Base-by-base conservation (phyloP, 139 green algal species). In the Micractinium conductrix region DNA sequence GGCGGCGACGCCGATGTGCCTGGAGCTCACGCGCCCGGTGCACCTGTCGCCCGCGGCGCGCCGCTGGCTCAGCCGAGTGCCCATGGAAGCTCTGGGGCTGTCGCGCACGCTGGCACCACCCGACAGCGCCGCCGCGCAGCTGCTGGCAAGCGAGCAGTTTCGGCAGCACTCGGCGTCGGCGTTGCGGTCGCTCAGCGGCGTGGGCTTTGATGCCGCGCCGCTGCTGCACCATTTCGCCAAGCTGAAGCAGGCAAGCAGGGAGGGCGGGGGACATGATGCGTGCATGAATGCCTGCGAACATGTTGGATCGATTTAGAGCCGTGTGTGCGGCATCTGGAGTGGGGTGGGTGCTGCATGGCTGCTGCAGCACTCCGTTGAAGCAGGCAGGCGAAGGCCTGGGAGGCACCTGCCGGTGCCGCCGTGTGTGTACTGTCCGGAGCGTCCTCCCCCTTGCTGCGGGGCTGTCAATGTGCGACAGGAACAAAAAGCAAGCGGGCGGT, bases 161-260 rank as follows among this genome's bases (percentile, higher is more conserved):
- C 58, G 38, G 53, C 53, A 9, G 24, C 76, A 55, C 58, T 82
- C 76, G 3, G 76, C 58, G 58, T 33, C 76, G 14, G 55, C 55
- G 58, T 58, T 82, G 76, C 76, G 76, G 58, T 73, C 76, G 22
- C 76, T 82, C n/a, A 73, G 72, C 38, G 38, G 72, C 58, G 76
- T 53, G 17, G 43, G 55, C 26, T 58, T 58, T 2, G 76, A 12
- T 14, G 26, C 42, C 19, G 53, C 48, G 55, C 76, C 76, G 26
- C 76, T 82, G 76, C 55, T 72, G 40, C 76, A 72, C 76, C 28
- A 19, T 38, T 82, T 82, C 42, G n/a, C 40, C 10, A 65, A 65
- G 50, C 58, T 82, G 4, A 82, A 82, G 76, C 76, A 82, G 76
- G 76, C 62, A n/a, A n/a, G n/a, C n/a, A n/a, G n/a, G n/a, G n/a